A percentile compares a stretch with the other conserved stretches of the same genome.
Evolutionary conservation across 352 stramenopile species (phyloP).

Genomic region (Pythium pectinolyticum): DNA sequence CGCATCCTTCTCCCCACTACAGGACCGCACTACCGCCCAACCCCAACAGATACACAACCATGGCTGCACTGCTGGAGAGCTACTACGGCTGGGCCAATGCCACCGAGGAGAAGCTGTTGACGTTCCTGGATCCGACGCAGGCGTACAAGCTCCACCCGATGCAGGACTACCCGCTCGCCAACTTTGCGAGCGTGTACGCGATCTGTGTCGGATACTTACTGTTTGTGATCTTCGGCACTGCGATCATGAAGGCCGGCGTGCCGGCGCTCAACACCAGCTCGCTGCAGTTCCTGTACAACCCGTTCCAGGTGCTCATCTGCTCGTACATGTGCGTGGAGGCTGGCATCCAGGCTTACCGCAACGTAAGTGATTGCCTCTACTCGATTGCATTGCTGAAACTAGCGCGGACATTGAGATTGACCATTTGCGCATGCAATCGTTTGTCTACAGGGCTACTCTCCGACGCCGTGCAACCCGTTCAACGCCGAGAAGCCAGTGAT

Average conservation of each 20-base stretch:
- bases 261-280: conserved; percentile 69
- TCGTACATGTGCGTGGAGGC: conserved; percentile 97
- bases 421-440: conserved; percentile 1
- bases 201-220: conserved; percentile 65
- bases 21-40: neutral
- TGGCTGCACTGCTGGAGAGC: conserved; percentile 12
- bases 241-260: conserved; percentile 75
- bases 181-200: conserved; percentile 59
- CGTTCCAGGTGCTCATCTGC: conserved; percentile 95
- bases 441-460: conserved; percentile 67
- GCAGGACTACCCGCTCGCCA: conserved; percentile 56
- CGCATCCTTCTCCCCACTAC: neutral
- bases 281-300: conserved; percentile 97
- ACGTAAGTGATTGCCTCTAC: conserved; percentile 38
- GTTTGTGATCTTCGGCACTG: conserved; percentile 67
- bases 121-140: conserved; percentile 5
- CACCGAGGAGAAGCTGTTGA: conserved; percentile 15
- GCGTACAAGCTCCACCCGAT: conserved; percentile 36
- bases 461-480: conserved; percentile 93
- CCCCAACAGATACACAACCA: conserved; percentile 1
- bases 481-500: conserved; percentile 89
- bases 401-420: neutral
- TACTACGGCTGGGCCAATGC: conserved; percentile 7
- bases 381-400: too few species aligned
- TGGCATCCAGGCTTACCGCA: conserved; percentile 90